Evolutionary conservation across 176 grass and related monocot species (phyloP), one percentile per base, ranked within the genome.

Genomic region (Paspalum vaginatum): DNA sequence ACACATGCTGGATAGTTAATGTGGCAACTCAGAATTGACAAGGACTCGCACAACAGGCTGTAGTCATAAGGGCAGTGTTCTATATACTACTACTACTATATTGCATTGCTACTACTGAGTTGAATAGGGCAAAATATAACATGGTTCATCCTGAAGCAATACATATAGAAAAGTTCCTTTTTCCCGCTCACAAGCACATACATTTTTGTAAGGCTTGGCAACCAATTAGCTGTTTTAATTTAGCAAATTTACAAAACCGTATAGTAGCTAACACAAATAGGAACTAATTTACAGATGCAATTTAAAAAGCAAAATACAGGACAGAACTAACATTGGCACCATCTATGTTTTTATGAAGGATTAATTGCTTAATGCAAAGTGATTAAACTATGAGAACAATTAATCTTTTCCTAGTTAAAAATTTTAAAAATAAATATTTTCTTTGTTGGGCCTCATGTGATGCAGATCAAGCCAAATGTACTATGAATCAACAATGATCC

Each of bases 321-420:
- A 22, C 39, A 1, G 22, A 55, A 72, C 22, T 43, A 56, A 72
- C 5, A 55, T 44, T 21, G 11, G 5, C 57, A 43, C 64, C 8
- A 44, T 71, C 7, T 70, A 43, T 22, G 72, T 56, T 44, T 5
- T 8, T 15, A 46, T 46, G 42, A 42, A 74, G 14, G 72, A 58
- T 42, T 10, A 59, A 76, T 32, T 52, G 65, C 61, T 52, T 32
- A 61, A 60, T 74, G 18, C 39, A 44, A 18, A 60, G 25, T 9
- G 66, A 61, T 72, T 72, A 78, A 65, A n/a, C 57, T 8, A 62
- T 17, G 40, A 56, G 3, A 3, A 41, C 2, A 82, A 56, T 56
- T 64, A 85, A 65, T 39, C 21, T 18, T 21, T 64, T 81, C 13
- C 56, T 37, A 41, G 1, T 9, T 48, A 49, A 65, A 41, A 65